Conservation (phyloP, 495 filamentous ascomycete species). For the Penicillium salamii region DNA sequence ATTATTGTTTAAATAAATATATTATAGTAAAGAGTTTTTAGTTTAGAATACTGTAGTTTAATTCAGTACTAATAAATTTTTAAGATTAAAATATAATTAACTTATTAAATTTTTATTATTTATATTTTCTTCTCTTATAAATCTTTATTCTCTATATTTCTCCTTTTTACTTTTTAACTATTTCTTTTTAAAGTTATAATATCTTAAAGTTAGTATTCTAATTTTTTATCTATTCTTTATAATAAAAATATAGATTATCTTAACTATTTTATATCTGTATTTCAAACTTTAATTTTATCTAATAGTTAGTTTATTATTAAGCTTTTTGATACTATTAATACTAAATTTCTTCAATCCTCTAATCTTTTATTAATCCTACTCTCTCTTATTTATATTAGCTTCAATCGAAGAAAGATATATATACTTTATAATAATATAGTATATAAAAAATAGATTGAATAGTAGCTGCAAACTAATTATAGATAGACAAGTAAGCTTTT, state of each 20-base stretch:
- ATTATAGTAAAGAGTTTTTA: background rate
- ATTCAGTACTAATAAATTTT: background rate
- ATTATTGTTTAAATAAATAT: background rate
- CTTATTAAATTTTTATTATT: background rate
- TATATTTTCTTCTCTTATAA: background rate
- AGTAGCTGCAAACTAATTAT: constrained; percentile 3
- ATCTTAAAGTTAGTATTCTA: too few relatives aligned
- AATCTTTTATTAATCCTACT: background rate
- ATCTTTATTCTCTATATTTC: background rate
- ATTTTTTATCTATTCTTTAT: too few relatives aligned
- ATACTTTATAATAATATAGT: constrained; percentile 4
- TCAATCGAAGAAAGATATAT: background rate
- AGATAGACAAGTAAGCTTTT: constrained; percentile 4
- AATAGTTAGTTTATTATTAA: too few relatives aligned
- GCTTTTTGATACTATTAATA: too few relatives aligned
- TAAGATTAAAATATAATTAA: background rate
- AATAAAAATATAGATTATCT: too few relatives aligned
- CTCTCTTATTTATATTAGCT: background rate
- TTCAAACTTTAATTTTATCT: too few relatives aligned
- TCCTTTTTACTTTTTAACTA: too few relatives aligned
- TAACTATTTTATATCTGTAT: too few relatives aligned
- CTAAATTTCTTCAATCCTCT: background rate
- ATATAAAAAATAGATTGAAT: constrained; percentile 5
- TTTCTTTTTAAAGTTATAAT: too few relatives aligned
- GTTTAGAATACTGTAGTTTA: background rate